A percentile compares a stretch with the other conserved stretches of the same genome.
Evolutionary conservation across 106 monocot species (phyloP).

Genomic region (Acorus gramineus): DNA sequence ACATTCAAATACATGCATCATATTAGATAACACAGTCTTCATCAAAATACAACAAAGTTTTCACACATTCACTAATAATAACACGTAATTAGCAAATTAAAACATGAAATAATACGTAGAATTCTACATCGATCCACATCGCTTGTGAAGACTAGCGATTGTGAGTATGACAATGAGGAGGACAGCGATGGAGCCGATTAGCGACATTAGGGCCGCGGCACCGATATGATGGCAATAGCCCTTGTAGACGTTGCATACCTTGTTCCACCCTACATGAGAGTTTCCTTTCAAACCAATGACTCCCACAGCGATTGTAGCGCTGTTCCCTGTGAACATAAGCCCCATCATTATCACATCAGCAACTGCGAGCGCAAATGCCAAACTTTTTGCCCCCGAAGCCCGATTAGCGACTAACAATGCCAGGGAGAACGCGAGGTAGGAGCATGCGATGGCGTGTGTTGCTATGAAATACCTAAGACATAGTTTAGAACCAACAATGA

Average conservation of each 20-base stretch:
- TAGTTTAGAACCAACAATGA: too few relatives aligned
- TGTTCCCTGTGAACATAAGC: constrained; percentile 43
- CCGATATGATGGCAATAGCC: constrained; percentile 26
- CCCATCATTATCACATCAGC: constrained; percentile 22
- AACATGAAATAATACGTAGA: too few relatives aligned
- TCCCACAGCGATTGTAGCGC: constrained; percentile 43
- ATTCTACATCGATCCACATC: background rate
- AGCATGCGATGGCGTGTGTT: constrained; percentile 23
- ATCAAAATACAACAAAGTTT: too few relatives aligned
- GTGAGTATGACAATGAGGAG: constrained; percentile 14
- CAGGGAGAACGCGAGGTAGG: constrained; percentile 17
- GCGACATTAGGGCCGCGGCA: constrained; percentile 16
- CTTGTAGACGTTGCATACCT: constrained; percentile 41
- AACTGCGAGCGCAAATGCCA: constrained; percentile 2
- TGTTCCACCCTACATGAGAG: constrained; percentile 46
- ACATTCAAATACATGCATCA: too few relatives aligned
- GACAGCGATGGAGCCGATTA: constrained; percentile 19
- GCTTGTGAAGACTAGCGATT: constrained; percentile 25
- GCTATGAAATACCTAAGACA: constrained; percentile 26
- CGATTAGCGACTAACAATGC: background rate
- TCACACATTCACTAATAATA: too few relatives aligned
- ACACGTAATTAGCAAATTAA: too few relatives aligned
- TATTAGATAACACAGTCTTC: too few relatives aligned
- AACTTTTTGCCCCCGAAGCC: background rate
- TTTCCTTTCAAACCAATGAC: constrained; percentile 37